Percentiles rank a stretch among this genome's conserved stretches.
Conservation (phyloP, 2,329 filamentous ascomycete genomes). For the Apiospora malaysiana region DNA sequence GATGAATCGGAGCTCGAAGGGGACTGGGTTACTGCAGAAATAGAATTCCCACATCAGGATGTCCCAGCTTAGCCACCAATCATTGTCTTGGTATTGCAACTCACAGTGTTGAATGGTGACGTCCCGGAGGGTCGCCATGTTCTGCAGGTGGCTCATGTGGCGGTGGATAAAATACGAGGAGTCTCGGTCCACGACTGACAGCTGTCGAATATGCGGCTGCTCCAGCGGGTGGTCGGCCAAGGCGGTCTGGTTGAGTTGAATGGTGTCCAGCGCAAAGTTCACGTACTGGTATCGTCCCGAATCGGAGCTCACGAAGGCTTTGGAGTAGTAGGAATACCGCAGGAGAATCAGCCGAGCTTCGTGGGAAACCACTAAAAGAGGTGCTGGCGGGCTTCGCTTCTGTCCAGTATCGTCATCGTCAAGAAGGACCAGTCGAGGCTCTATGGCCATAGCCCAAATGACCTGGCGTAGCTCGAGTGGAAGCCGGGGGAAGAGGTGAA, state of each 20-base stretch:
- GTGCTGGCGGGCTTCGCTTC: not conserved
- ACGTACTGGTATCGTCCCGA: not conserved
- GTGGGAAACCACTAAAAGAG: not conserved
- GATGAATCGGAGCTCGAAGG: not conserved
- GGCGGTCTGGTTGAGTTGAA: not conserved
- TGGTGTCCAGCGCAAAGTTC: not conserved
- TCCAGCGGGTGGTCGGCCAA: not conserved
- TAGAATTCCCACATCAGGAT: not conserved
- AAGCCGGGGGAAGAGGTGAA: slow-evolving; percentile 12
- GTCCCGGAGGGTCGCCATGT: not conserved
- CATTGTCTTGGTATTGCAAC: not conserved
- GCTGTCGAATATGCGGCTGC: not conserved
- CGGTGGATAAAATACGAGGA: not conserved
- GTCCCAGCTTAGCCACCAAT: slow-evolving; percentile 7
- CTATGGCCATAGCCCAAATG: not conserved
- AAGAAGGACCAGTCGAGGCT: not conserved
- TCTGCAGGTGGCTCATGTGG: not conserved
- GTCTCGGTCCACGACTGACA: not conserved
- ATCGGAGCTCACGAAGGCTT: not conserved
- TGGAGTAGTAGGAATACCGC: not conserved
- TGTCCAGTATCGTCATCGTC: not conserved
- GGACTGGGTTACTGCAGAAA: not conserved
- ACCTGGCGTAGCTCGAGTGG: slow-evolving; percentile 5
- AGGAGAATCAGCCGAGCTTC: not conserved
- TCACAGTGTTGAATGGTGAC: not conserved